phyloP scores from a whole-genome alignment of 1,284 basidiomycete genomes.

The Moesziomyces sp. region DNA sequence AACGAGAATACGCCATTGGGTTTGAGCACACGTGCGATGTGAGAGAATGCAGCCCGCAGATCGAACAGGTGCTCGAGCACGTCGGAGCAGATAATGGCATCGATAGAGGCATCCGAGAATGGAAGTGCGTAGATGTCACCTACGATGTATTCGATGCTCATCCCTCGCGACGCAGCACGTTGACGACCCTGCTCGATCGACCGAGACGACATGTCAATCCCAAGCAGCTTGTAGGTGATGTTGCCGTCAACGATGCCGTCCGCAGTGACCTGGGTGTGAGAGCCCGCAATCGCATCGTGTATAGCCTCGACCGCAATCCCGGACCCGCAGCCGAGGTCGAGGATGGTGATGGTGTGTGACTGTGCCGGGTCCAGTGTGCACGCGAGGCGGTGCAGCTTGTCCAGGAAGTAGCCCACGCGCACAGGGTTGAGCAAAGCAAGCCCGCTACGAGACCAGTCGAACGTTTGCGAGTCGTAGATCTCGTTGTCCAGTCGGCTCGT shows the following conservation, averaged over 20 bases:
- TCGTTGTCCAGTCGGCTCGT: conserved; percentile 48
- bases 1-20: conserved; percentile 91
- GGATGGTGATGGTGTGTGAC: conserved; percentile 9
- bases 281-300: conserved; percentile 7
- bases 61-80: conserved; percentile 52
- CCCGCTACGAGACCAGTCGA: conserved; percentile 38
- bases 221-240: conserved; percentile 19
- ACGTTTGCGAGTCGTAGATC: conserved; percentile 27
- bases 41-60: conserved; percentile 23
- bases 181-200: conserved; percentile 25
- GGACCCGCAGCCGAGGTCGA: conserved; percentile 47
- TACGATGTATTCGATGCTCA: conserved; percentile 22
- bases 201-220: conserved; percentile 21
- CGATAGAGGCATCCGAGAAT: conserved; percentile 9
- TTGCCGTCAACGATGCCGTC: conserved; percentile 2
- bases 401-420: conserved; percentile 40
- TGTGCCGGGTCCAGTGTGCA: neutral
- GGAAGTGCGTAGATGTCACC: conserved; percentile 34
- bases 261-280: neutral
- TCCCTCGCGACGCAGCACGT: neutral
- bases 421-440: conserved; percentile 39
- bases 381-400: conserved; percentile 23
- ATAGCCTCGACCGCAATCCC: conserved; percentile 49
- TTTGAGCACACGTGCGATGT: conserved; percentile 82
- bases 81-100: conserved; percentile 48